Evolutionary conservation across 176 grass and related monocot species (phyloP).

Genomic region (Triticum monococcum): DNA sequence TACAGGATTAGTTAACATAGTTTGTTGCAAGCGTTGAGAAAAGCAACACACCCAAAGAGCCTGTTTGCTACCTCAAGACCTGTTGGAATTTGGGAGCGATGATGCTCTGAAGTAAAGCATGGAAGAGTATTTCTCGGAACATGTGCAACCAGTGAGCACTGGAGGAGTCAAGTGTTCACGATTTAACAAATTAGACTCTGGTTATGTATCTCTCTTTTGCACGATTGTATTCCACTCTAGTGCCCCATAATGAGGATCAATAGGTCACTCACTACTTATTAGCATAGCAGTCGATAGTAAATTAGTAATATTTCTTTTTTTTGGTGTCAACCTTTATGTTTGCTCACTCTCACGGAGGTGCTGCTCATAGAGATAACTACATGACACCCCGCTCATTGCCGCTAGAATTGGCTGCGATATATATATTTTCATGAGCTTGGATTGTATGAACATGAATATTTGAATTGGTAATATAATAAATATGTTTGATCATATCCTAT

Average conservation of each 20-base stretch:
- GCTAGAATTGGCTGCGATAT: too few relatives aligned
- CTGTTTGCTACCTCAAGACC: background rate
- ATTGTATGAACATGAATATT: too few relatives aligned
- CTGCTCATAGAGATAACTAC: too few relatives aligned
- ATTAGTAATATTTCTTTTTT: too few relatives aligned
- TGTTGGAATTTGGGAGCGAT: conserved; percentile 14
- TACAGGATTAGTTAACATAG: background rate
- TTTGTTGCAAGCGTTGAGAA: conserved; percentile 14
- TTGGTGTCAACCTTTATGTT: too few relatives aligned
- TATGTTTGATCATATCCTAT: too few relatives aligned
- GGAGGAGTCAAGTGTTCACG: conserved; percentile 5
- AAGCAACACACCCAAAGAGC: background rate
- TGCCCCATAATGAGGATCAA: background rate
- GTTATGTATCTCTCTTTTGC: background rate
- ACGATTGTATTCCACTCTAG: background rate
- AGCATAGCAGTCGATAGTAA: too few relatives aligned
- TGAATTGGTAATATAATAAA: too few relatives aligned
- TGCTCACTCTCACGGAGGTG: too few relatives aligned
- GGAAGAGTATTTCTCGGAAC: background rate
- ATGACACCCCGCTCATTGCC: too few relatives aligned
- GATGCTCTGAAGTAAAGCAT: conserved; percentile 4
- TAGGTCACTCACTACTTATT: background rate
- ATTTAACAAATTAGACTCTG: background rate
- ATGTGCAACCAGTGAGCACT: background rate
- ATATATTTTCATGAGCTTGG: too few relatives aligned